Evolutionary conservation across 2,329 filamentous ascomycete species (phyloP), one percentile per base, ranked within the genome.

Genomic region (Epichloe glyceriae): DNA sequence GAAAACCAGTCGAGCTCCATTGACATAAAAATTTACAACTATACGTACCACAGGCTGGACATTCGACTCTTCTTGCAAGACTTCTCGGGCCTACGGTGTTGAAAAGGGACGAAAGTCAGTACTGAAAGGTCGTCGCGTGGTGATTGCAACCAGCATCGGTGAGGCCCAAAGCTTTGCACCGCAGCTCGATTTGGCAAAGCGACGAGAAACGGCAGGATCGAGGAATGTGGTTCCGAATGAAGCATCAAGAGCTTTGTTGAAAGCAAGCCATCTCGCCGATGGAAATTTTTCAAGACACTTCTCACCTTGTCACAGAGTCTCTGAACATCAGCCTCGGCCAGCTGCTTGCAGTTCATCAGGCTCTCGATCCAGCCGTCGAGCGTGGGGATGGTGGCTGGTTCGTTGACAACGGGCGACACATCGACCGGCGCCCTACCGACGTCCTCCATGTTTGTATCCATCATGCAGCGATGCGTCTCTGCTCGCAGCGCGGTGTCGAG

Each of bases 381-480:
- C 54, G 88, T 95, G 55, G 86, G 83, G 74, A 95, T 93, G 60
- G 89, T 88, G 54, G 90, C 83, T 51, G 91, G 86, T 73, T 97
- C 93, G 54, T 70, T 65, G 63, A 82, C 78, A 51, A 82, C 74
- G 47, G 88, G 81, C 53, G 85, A 81, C 61, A 95, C 71, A 65
- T 85, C 85, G 67, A 87, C 79, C 58, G 89, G 86, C 63, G 86
- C 83, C 72, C 90, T 87, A 64, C 85, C 86, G 61, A 95, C 89
- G 68, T 98, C 93, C 75, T 96, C 91, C 93, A 98, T 98, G 72
- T 94, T 95, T 65, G 89, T 95, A 71, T 98, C 91, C 89, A 96
- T 95, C 56, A 50, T 51, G 49, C 51, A 47, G 47, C 40, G 30
- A 53, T 49, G 47, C 47, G 53, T 53, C 50, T 53, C 55, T 56